Base-by-base conservation (phyloP, 2,329 filamentous ascomycete species). In the Sphaerostilbella broomeana region DNA sequence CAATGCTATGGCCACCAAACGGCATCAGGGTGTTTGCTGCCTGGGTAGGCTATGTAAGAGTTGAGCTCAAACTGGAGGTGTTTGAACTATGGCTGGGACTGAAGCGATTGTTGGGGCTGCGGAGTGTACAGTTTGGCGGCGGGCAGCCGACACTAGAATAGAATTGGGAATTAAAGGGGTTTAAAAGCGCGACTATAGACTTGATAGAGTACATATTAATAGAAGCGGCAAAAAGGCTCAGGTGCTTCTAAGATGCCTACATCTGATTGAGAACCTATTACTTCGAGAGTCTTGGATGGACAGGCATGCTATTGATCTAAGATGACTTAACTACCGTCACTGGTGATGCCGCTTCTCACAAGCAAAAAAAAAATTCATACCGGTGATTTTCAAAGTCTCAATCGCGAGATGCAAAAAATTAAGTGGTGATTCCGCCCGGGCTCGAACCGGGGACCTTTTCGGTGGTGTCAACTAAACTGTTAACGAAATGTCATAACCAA, bases 41-140 rank as follows among this genome's bases (percentile, higher is more conserved):
- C 1, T 81, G 75, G 68, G 43, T 75, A 41, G 69, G 72, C 2
- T 79, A 72, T 49, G 55, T 78, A 31, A 64, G 77, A 21, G 75
- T 84, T 4, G 75, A 78, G 59, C 48, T 77, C 27, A 82, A 81
- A 64, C 63, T 84, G 21, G 73, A 76, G 49, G 64, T 65, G 6
- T 82, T 81, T 58, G 79, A 84, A 63, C 53, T 76, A 28, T 81
- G 74, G 73, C 58, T 83, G 22, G 62, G 61, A 19, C 46, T 73
- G 5, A 77, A 78, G 62, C 67, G 76, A 40, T 50, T 68, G 22
- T 36, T 68, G 11, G 65, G 65, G 4, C 26, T 62, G 17, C 50
- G 48, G 39, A 44, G 42, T 12, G n/a, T 53, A 13, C 45, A 54
- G 42, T 51, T 62, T 49, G 51, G 51, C 13, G 46, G 46, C 11